Base-by-base conservation (phyloP, 2,329 filamentous ascomycete genomes). In the Trichoderma koningii region DNA sequence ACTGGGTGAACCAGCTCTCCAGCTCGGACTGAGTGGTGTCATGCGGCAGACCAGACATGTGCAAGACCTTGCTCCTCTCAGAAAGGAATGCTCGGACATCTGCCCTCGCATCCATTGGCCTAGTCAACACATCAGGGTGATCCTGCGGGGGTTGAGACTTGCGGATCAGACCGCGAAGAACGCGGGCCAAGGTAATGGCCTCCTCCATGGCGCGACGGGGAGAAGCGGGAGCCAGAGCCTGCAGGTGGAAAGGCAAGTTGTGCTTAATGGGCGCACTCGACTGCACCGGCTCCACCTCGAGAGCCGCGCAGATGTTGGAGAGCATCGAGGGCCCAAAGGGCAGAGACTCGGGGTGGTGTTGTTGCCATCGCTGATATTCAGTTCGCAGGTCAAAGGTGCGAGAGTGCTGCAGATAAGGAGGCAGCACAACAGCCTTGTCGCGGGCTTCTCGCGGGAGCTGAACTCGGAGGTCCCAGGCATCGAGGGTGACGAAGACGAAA, bases 1-100 rank as follows among this genome's bases (percentile, higher is more conserved):
- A 99, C 78, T 99, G 95, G 34, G 95, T 99, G 76, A 98, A 99
- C 95, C 95, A 99, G 80, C 93, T 97, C 81, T 99, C 95, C 26
- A 99, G 85, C 81, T 99, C 95, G 3, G 94, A 98, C 80, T 99
- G 95, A 1, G 95, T 99, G 42, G 95, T 99, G 73, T 99, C 95
- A 76, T 99, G 95, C 51, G 95, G 95, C 60, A 99, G 85, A 55
- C 95, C 95, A 73, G 93, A 97, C 89, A 99, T 94, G 79, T 99
- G 95, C 64, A 99, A 86, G 45, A 99, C 94, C 81, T 99, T 99
- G 83, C 93, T 97, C 67, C 95, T 88, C 81, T 99, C 95, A 2
- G 92, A 92, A 65, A 99, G 82, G 81, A 99, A 99, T 61, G 95
- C 95, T 71, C 95, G 88, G 51, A 99, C 95, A 78, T 99, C 95